Base-by-base conservation (phyloP, 352 stramenopile genomes). In the Pythium chondricola region DNA sequence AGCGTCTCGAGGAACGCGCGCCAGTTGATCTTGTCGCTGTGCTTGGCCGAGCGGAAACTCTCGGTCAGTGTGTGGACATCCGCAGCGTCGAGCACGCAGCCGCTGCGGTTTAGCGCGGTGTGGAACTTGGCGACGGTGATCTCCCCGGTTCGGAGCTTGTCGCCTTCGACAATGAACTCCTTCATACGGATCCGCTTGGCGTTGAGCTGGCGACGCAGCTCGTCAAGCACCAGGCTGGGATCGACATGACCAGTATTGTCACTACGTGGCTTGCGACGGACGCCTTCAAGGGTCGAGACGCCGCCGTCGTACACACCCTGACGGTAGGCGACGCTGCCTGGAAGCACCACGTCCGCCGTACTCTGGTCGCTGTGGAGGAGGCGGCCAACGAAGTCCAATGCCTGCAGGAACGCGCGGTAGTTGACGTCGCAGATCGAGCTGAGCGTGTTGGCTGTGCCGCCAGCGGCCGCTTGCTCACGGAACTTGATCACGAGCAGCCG, bases 71-170 rank as follows among this genome's bases (percentile, higher is more conserved):
- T 85, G 16, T 68, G 47, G 1, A 91, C 70, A 33, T 93, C 79
- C 13, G 67, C 58, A 3, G 76, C 73, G 31, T 85, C 64, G 14
- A 91, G 48, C 18, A 83, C 65, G 21, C 76, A 85, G 2, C 82
- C 82, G 50, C 82, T 88, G 14, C 82, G 78, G 37, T 89, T 93
- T 27, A 93, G 62, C 10, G 82, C 82, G 1, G 82, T 93, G 60
- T 91, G 79, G 55, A 93, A 91, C 57, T 93, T 93, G 26, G 82
- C 74, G 14, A 91, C 48, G 4, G 79, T 86, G 64, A 93, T 86
- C 52, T 91, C 82, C 2, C 82, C 82, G 0, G 76, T 83, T 1
- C 82, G 79, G 37, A 93, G 51, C 25, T 89, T 89, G 57, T 91
- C 82, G 10, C 78, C 79, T 48, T 93, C 82, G 1, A 67, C 61